phyloP scores from a whole-genome alignment of 805 yeast species.

The Wickerhamomyces sydowiorum region DNA sequence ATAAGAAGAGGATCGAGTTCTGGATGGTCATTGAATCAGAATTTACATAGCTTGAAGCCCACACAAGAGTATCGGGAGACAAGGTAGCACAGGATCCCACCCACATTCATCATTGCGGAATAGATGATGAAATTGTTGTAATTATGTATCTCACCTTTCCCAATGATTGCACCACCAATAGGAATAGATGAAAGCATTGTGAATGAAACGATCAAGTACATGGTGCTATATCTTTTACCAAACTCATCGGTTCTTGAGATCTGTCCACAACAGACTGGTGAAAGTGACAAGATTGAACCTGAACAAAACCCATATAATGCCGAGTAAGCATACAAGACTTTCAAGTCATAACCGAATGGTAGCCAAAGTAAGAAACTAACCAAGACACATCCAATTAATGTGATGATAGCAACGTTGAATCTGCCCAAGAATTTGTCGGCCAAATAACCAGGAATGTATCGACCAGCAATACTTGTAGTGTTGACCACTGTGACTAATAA shows the following conservation, averaged over 20 bases:
- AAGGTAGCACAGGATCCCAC: constrained; percentile 30
- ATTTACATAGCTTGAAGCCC: constrained; percentile 30
- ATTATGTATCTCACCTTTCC: constrained; percentile 20
- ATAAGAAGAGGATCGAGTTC: no score
- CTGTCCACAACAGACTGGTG: constrained; percentile 52
- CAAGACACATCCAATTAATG: constrained; percentile 26
- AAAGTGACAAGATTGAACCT: constrained; percentile 45
- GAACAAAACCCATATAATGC: constrained; percentile 44
- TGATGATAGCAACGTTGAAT: constrained; percentile 41
- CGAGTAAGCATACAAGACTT: constrained; percentile 36
- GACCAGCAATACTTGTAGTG: constrained; percentile 38
- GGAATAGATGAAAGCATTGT: constrained; percentile 42
- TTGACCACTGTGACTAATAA: constrained; percentile 41
- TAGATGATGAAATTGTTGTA: constrained; percentile 37
- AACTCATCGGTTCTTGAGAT: constrained; percentile 45
- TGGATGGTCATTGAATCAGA: constrained; percentile 9
- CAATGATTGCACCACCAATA: constrained; percentile 38
- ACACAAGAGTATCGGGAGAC: constrained; percentile 34
- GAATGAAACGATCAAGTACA: constrained; percentile 50
- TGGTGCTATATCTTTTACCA: constrained; percentile 46
- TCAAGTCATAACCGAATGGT: constrained; percentile 28
- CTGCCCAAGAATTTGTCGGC: constrained; percentile 42
- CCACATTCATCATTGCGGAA: constrained; percentile 31
- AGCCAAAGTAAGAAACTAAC: constrained; percentile 33
- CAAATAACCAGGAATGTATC: constrained; percentile 35